phyloP scores from a whole-genome alignment of 1,284 basidiomycete genomes.

The Rhodotorula sp. region DNA sequence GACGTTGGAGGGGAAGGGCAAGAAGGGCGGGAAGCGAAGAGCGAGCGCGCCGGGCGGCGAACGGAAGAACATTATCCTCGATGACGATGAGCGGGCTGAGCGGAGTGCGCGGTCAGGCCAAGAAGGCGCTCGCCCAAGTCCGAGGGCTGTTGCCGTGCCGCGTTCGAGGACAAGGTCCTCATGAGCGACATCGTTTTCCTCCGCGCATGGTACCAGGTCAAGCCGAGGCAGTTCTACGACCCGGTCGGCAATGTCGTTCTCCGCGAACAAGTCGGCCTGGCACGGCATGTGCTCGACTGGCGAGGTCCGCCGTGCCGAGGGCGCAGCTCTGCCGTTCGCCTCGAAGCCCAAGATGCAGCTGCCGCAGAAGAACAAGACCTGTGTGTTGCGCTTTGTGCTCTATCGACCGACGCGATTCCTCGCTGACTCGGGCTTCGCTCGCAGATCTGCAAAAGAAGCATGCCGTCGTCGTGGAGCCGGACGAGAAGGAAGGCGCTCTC shows the following conservation, averaged over 20 bases:
- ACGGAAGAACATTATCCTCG: constrained; percentile 26
- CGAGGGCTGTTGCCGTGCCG: constrained; percentile 90
- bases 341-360: constrained; percentile 85
- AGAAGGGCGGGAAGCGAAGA: constrained; percentile 6
- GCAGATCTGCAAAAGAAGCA: constrained; percentile 81
- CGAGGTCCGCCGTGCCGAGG: constrained; percentile 79
- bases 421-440: neutral
- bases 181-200: constrained; percentile 96
- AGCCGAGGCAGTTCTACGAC: constrained; percentile 94
- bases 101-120: constrained; percentile 74
- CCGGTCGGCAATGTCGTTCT: constrained; percentile 88
- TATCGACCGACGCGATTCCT: too few species aligned
- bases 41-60: constrained; percentile 9
- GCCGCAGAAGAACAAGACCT: constrained; percentile 68
- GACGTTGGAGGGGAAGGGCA: constrained; percentile 16
- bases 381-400: neutral
- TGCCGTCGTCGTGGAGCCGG: constrained; percentile 89
- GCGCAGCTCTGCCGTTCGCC: constrained; percentile 78
- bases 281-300: constrained; percentile 94
- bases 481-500: constrained; percentile 90
- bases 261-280: constrained; percentile 73
- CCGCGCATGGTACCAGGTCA: constrained; percentile 93
- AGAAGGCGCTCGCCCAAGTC: constrained; percentile 91
- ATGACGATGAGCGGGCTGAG: constrained; percentile 43
- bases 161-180: constrained; percentile 96